Evolutionary conservation across 495 filamentous ascomycete genomes (phyloP).

Genomic region (Hyaloscypha hepaticicola): DNA sequence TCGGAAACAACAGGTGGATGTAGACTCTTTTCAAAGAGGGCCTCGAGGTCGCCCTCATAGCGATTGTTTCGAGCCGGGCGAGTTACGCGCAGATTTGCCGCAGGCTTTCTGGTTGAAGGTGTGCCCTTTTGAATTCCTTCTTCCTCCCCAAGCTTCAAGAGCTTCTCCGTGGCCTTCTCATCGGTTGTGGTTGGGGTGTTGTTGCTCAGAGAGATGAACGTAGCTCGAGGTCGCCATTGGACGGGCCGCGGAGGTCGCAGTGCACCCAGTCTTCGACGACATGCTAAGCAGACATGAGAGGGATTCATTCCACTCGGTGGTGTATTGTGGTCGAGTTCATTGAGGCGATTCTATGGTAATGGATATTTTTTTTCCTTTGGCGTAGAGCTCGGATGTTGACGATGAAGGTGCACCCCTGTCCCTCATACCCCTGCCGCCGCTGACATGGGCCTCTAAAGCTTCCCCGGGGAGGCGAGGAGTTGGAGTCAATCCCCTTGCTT

Average conservation of each 20-base stretch:
- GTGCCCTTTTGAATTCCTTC: background rate
- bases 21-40: slow-evolving; percentile 28
- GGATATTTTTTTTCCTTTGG: background rate
- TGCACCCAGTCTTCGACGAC: slow-evolving; percentile 20
- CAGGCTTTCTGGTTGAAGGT: background rate
- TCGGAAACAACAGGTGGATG: background rate
- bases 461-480: background rate
- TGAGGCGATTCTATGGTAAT: background rate
- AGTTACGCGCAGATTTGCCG: slow-evolving; percentile 3
- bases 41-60: slow-evolving; percentile 24
- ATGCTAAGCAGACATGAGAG: slow-evolving; percentile 27
- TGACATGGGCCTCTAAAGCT: background rate
- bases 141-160: slow-evolving; percentile 10
- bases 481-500: too few relatives aligned
- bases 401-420: background rate
- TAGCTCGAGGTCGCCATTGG: slow-evolving; percentile 24
- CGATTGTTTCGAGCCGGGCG: background rate
- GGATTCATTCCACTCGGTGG: slow-evolving; percentile 23
- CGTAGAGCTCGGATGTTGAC: background rate
- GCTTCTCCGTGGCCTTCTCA: slow-evolving; percentile 10
- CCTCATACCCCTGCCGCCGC: background rate
- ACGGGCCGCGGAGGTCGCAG: background rate
- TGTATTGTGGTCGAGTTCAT: background rate
- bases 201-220: slow-evolving; percentile 31
- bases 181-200: slow-evolving; percentile 12